Percentiles rank a stretch among this genome's conserved stretches.
Evolutionary conservation across 305 asterid genomes (phyloP).

Genomic region (Stenogyne calaminthoides): DNA sequence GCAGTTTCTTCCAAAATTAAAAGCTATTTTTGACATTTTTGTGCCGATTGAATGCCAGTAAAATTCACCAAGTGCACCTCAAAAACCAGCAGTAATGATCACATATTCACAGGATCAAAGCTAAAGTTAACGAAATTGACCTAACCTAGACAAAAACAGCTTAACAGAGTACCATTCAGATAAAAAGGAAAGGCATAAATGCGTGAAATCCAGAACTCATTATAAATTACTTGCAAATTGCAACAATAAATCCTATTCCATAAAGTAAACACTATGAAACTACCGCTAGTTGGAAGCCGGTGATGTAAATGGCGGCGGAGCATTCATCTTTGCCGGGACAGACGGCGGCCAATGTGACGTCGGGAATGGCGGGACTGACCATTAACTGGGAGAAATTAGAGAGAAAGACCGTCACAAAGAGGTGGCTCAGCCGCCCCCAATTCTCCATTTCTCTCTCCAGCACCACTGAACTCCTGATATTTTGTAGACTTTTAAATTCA

Average conservation of each 20-base stretch:
- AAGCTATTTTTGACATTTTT: no score
- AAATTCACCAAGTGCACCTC: no score
- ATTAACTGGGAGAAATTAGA: conserved; percentile 37
- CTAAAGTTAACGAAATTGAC: neutral
- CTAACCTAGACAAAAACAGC: neutral
- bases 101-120: neutral
- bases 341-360: conserved; percentile 51
- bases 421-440: conserved; percentile 41
- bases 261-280: no score
- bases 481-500: no score
- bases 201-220: neutral
- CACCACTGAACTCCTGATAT: no score
- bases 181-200: neutral
- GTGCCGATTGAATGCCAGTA: neutral
- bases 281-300: conserved; percentile 57
- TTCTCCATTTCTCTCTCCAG: conserved; percentile 43
- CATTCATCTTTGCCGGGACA: conserved; percentile 54
- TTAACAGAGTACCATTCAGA: neutral
- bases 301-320: conserved; percentile 58
- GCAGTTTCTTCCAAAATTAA: neutral
- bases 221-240: no score
- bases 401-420: conserved; percentile 47
- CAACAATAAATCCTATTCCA: no score
- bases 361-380: conserved; percentile 49
- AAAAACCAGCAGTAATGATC: neutral